phyloP scores from a whole-genome alignment of 2,329 filamentous ascomycete species.

The Lizonia empirigonia region DNA sequence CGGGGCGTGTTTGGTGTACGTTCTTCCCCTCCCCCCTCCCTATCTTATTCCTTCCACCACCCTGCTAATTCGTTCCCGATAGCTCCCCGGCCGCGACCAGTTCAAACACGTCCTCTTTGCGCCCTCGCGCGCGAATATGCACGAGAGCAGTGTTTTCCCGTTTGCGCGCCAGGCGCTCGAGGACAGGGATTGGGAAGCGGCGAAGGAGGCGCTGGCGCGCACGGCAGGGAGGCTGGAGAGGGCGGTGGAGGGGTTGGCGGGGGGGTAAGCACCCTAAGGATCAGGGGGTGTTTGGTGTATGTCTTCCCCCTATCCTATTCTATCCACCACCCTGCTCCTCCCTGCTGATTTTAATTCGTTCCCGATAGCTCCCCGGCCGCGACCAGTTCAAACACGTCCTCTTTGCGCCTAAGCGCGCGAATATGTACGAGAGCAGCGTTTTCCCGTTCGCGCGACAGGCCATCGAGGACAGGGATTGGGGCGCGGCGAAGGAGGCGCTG shows the following conservation, averaged over 20 bases:
- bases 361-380: slow-evolving; percentile 70
- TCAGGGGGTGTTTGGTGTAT: slow-evolving; percentile 63
- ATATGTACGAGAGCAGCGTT: slow-evolving; percentile 65
- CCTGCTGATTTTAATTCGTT: too few species aligned
- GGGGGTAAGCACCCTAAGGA: slow-evolving; percentile 56
- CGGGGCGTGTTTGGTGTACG: slow-evolving; percentile 66
- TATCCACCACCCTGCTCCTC: neutral
- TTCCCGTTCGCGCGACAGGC: slow-evolving; percentile 89
- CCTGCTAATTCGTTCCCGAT: neutral
- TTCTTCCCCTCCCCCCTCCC: neutral
- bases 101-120: slow-evolving; percentile 94
- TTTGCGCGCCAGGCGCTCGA: slow-evolving; percentile 83
- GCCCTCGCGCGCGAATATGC: slow-evolving; percentile 75
- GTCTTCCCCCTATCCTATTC: slow-evolving; percentile 41
- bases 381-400: slow-evolving; percentile 94
- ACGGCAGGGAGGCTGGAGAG: too few species aligned
- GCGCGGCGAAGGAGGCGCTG: slow-evolving; percentile 66
- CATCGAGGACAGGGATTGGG: slow-evolving; percentile 74
- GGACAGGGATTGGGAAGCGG: slow-evolving; percentile 70
- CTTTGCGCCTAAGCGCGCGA: slow-evolving; percentile 82
- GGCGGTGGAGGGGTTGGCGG: too few species aligned
- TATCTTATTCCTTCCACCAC: neutral
- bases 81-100: slow-evolving; percentile 81
- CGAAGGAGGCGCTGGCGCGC: too few species aligned
- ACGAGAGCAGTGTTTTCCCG: slow-evolving; percentile 72